A percentile compares a stretch with the other conserved stretches of the same genome.
Conservation (phyloP, 192 early-diverging fungal genomes). For the Coemansia sp. region DNA sequence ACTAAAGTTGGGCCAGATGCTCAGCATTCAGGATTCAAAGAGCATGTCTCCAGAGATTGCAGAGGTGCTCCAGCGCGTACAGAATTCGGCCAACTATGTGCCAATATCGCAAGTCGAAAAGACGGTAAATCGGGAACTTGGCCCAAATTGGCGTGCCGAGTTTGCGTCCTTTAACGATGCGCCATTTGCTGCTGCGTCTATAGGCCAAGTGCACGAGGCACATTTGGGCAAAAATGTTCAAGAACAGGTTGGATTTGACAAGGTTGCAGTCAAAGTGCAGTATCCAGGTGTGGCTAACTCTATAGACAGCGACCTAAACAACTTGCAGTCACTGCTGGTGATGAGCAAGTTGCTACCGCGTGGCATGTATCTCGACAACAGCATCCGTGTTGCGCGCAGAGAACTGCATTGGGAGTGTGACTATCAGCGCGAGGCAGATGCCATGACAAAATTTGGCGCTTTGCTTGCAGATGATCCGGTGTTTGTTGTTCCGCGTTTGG, state of each 20-base stretch:
- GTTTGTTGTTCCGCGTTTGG: constrained; percentile 73
- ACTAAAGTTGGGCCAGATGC: constrained; percentile 95
- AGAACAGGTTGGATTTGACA: constrained; percentile 21
- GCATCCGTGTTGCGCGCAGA: constrained; percentile 81
- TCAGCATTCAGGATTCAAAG: constrained; percentile 86
- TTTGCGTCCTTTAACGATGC: constrained; percentile 72
- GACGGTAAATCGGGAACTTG: constrained; percentile 68
- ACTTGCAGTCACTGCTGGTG: constrained; percentile 74
- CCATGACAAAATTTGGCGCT: constrained; percentile 66
- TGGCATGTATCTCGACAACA: constrained; percentile 96
- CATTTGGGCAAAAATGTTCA: constrained; percentile 29
- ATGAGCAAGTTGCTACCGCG: constrained; percentile 84
- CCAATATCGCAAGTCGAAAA: constrained; percentile 80
- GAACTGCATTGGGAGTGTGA: constrained; percentile 95
- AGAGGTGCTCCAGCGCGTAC: constrained; percentile 79
- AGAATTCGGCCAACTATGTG: constrained; percentile 96
- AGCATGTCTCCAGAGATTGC: constrained; percentile 79
- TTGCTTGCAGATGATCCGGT: constrained; percentile 62
- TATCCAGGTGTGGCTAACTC: constrained; percentile 90
- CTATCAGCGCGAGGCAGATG: constrained; percentile 82
- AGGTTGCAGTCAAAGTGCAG: constrained; percentile 91
- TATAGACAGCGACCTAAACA: constrained; percentile 86
- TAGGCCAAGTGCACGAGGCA: constrained; percentile 79
- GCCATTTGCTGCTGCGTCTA: constrained; percentile 92
- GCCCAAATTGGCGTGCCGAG: constrained; percentile 65